Base-by-base conservation (phyloP, 140 eudicot genomes). In the Oenanthe javanica region DNA sequence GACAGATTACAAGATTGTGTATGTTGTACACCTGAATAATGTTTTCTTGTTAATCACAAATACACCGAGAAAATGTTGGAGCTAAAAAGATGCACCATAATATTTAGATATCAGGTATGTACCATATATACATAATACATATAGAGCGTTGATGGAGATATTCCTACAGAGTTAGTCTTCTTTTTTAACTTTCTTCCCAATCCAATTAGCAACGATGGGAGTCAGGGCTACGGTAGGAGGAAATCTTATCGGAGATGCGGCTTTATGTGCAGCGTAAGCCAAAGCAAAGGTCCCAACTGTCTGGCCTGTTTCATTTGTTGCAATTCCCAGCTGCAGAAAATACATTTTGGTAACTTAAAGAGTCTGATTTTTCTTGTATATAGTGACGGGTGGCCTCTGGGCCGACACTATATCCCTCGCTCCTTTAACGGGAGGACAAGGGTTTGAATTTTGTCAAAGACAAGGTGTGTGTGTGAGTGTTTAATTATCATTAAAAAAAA, bases 201-300 rank as follows among this genome's bases (percentile, higher is more conserved):
- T 95, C 99, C 99, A 92, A 83, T 83, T 80, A 59, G 99, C 99
- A 84, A 95, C 99, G 50, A 95, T 85, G 6, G 99, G 99, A 9
- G 99, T 95, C 71, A 95, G 93, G 13, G 97, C 99, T 45, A 95
- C 98, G 2, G 99, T 95, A 4, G 99, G 99, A 3, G 99, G 99
- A 83, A 95, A 95, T 79, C 99, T 88, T 43, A 95, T 95, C 0
- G 99, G 99, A 4, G 99, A 95, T 66, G 99, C 98, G 48, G 98
- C 99, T 87, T 95, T 95, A 82, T 93, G 99, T 61, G 99, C 99
- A 77, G 99, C 99, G 82, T 92, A 95, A 9, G 98, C 99, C 87
- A 95, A 87, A 52, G 98, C 98, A 87, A 95, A 92, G 19, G 98
- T 93, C 75, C 98, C 99, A 52, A 93, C 93, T 76, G 91, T 95